These are phyloP conservation scores for Talaromyces rugulosus DNA, from an alignment of 2,329 filamentous ascomycete genomes.

Conservation along the genomic window DNA sequence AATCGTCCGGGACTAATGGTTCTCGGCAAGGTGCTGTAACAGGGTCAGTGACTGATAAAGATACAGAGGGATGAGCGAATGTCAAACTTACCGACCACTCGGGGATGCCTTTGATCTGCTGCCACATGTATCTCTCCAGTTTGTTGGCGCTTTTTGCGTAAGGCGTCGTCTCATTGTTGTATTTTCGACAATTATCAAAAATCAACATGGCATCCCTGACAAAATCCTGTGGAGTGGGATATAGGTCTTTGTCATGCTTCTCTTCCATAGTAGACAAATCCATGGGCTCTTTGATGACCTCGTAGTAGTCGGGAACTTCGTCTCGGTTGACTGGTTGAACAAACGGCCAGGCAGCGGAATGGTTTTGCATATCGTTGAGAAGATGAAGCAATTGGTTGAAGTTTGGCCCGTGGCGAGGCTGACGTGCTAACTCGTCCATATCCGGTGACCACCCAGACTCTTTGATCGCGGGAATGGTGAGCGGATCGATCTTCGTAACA, in stretches of 20 bases:
- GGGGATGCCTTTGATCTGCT: slow-evolving; percentile 82
- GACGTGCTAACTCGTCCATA: slow-evolving; percentile 94
- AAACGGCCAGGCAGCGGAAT: slow-evolving; percentile 91
- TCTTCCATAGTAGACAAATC: slow-evolving; percentile 93
- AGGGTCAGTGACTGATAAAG: slow-evolving; percentile 9
- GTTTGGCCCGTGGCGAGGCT: slow-evolving; percentile 92
- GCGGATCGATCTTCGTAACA: slow-evolving; percentile 71
- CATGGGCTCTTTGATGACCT: slow-evolving; percentile 98
- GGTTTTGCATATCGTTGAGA: slow-evolving; percentile 92
- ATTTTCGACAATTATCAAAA: slow-evolving; percentile 90
- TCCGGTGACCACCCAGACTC: slow-evolving; percentile 92
- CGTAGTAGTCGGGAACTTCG: slow-evolving; percentile 97
- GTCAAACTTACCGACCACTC: slow-evolving; percentile 69
- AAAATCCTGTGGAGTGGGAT: slow-evolving; percentile 88
- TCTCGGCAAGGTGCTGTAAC: slow-evolving; percentile 36
- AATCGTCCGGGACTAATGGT: slow-evolving; percentile 8
- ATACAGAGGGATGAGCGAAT: background rate
- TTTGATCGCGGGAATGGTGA: slow-evolving; percentile 82
- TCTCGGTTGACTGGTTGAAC: slow-evolving; percentile 89
- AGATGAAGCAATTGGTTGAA: slow-evolving; percentile 91
- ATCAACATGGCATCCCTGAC: slow-evolving; percentile 82
- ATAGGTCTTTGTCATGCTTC: slow-evolving; percentile 90
- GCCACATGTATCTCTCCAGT: slow-evolving; percentile 92
- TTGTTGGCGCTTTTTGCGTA: slow-evolving; percentile 96
- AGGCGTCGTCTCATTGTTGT: slow-evolving; percentile 92